phyloP scores from a whole-genome alignment of 2,329 filamentous ascomycete species.

The Exophiala alcalophila region DNA sequence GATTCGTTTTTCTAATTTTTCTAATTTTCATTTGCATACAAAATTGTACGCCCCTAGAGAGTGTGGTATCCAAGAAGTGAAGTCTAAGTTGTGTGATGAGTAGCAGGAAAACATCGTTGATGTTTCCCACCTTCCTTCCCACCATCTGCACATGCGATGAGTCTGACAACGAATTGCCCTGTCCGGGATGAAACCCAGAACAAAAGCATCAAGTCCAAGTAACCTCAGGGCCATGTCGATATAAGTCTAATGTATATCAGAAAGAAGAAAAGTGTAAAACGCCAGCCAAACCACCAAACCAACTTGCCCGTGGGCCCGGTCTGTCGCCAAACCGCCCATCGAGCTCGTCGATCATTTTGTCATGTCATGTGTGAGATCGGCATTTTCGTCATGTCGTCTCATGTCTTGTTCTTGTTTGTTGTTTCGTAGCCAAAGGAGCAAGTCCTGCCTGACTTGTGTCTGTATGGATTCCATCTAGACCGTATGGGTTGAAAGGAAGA shows the following conservation, averaged over 20 bases:
- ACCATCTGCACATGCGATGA: slow-evolving; percentile 27
- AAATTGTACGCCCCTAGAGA: too few species aligned
- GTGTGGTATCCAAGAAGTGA: slow-evolving; percentile 16
- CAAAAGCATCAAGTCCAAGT: too few species aligned
- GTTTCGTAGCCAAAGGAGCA: slow-evolving; percentile 11
- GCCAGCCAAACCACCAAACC: not conserved
- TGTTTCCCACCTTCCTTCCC: slow-evolving; percentile 12
- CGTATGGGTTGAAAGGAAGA: too few species aligned
- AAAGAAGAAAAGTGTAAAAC: slow-evolving; percentile 4
- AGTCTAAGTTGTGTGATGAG: slow-evolving; percentile 3
- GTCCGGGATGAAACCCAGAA: not conserved
- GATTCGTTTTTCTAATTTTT: too few species aligned
- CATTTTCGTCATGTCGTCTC: slow-evolving; percentile 8
- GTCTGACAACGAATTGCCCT: slow-evolving; percentile 1
- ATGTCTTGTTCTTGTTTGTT: slow-evolving; percentile 9
- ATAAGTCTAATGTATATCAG: slow-evolving; percentile 3
- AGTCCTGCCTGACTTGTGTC: not conserved
- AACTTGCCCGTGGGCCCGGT: not conserved
- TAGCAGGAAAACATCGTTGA: not conserved
- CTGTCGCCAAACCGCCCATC: slow-evolving; percentile 11
- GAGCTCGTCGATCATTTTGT: slow-evolving; percentile 14
- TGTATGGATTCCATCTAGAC: too few species aligned
- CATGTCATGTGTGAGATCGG: slow-evolving; percentile 11
- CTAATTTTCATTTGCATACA: too few species aligned
- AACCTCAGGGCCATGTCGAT: slow-evolving; percentile 16